Base-by-base conservation (phyloP, 805 yeast genomes). In the Yarrowia sp. region DNA sequence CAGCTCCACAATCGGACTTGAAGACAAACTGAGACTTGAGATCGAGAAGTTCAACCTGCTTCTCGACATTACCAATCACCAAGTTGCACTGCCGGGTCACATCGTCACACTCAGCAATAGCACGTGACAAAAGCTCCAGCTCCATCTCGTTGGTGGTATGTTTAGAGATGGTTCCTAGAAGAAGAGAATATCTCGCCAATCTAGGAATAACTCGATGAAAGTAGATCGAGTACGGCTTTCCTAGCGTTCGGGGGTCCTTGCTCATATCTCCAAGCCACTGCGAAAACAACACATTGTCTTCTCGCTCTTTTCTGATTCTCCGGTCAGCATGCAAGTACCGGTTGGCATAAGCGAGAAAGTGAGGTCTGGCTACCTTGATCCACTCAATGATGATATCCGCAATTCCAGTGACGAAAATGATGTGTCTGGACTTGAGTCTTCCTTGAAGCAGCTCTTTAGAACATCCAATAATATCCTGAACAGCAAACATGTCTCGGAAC, bases 361-460 rank as follows among this genome's bases (percentile, higher is more conserved):
- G 79, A 1, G 77, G 77, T 22, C 79, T 76, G 0, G 90, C 91
- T 18, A 78, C 80, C 33, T 77, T 76, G 1, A 86, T 79, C 96
- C 96, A 90, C 17, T 81, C 80, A 35, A 80, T 73, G 67, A 88
- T 84, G 10, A 89, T 79, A 53, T 84, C 85, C 3, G 88, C 89
- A 14, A 89, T 80, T 8, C 84, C 84, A 39, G 80, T 81, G 13
- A 90, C 82, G 66, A 84, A 86, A 3, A 83, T 76, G 28, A 82
- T 77, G 48, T 89, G 77, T 48, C 87, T 82, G 65, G 77, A 76
- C 36, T 86, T 76, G 33, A 90, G 76, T 0, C 90, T 90, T 13
- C 81, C 82, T 57, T 87, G 77, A 2, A 90, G 74, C 32, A 76
- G 76, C 48, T 78, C 79, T 58, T 81, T 78, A 69, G 90, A 92